These are phyloP conservation scores for Mucor irregularis DNA, from an alignment of 371 early-diverging fungal genomes.

Conservation along the genomic window DNA sequence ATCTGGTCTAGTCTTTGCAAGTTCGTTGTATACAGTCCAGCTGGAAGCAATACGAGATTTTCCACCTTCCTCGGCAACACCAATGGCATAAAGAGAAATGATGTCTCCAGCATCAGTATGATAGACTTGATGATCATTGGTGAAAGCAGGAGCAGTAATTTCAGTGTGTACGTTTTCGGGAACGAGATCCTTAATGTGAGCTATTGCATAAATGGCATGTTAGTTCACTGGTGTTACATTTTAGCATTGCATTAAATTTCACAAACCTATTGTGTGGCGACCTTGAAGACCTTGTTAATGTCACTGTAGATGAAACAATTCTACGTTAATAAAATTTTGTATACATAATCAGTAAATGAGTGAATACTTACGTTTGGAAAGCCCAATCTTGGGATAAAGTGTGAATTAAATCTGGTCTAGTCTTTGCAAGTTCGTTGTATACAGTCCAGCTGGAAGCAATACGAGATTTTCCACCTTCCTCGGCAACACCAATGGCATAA, in stretches of 20 bases:
- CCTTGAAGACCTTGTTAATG: conserved; percentile 28
- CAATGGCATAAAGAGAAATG: conserved; percentile 33
- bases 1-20: conserved; percentile 30
- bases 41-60: conserved; percentile 34
- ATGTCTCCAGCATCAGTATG: conserved; percentile 37
- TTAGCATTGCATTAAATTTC: background rate
- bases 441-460: conserved; percentile 40
- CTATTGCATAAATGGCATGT: conserved; percentile 9
- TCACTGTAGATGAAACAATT: too few species aligned
- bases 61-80: conserved; percentile 32
- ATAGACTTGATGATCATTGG: conserved; percentile 35
- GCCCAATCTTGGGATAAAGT: conserved; percentile 29
- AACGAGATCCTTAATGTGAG: conserved; percentile 32
- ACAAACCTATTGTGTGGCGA: conserved; percentile 23
- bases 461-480: conserved; percentile 29
- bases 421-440: conserved; percentile 30
- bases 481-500: conserved; percentile 32
- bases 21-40: conserved; percentile 36
- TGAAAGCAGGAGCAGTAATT: conserved; percentile 29
- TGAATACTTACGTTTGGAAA: conserved; percentile 21
- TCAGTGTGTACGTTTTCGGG: conserved; percentile 20
- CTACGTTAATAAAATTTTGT: too few species aligned
- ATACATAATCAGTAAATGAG: too few species aligned
- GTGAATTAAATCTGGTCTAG: conserved; percentile 32
- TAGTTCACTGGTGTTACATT: background rate